Evolutionary conservation across 2,329 filamentous ascomycete species (phyloP).

Genomic region (Colletotrichum falcatum): DNA sequence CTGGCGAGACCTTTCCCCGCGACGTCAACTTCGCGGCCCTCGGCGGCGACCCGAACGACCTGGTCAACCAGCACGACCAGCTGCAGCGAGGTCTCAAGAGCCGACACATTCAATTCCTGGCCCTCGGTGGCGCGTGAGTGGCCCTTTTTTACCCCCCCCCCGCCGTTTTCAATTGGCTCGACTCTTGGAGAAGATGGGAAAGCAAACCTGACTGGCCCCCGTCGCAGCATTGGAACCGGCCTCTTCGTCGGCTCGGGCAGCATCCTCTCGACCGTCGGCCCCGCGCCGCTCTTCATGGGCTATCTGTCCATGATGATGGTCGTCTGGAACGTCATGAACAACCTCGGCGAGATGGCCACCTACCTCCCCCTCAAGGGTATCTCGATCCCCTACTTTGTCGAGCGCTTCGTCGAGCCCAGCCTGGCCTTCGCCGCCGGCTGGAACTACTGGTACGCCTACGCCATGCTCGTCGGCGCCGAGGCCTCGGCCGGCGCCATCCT

Average conservation of each 20-base stretch:
- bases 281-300: constrained; percentile 76
- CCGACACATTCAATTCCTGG: constrained; percentile 71
- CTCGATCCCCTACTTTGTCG: constrained; percentile 67
- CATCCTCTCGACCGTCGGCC: constrained; percentile 67
- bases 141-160: neutral
- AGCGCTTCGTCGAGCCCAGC: constrained; percentile 66
- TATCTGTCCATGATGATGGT: constrained; percentile 69
- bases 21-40: constrained; percentile 44
- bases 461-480: constrained; percentile 69
- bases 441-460: constrained; percentile 74
- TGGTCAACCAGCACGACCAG: constrained; percentile 56
- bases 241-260: constrained; percentile 72
- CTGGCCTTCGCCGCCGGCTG: constrained; percentile 68
- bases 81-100: constrained; percentile 69
- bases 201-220: constrained; percentile 13
- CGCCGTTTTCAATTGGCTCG: neutral
- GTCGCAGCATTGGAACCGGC: constrained; percentile 68
- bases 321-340: constrained; percentile 67
- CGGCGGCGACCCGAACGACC: constrained; percentile 47
- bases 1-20: constrained; percentile 42
- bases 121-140: constrained; percentile 61
- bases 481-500: constrained; percentile 69
- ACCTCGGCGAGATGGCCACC: constrained; percentile 66
- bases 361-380: constrained; percentile 68
- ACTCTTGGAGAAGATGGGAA: neutral